A percentile compares a stretch with the other conserved stretches of the same genome.
These are phyloP conservation scores for Wickerhamiella spandovensis DNA, from an alignment of 805 yeast species.

Conservation along the genomic window DNA sequence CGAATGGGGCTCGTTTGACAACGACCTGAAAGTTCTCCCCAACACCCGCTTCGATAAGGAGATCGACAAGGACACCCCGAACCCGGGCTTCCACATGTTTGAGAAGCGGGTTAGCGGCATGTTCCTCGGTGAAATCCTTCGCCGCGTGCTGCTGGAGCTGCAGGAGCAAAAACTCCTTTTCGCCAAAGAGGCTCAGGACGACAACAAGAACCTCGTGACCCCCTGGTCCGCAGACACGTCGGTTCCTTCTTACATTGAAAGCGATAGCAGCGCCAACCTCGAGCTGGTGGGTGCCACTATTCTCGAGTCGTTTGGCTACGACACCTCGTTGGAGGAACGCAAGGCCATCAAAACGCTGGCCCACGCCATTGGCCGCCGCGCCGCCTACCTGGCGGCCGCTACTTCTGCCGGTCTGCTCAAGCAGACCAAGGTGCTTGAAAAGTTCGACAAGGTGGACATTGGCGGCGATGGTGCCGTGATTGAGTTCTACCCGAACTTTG, in stretches of 20 bases:
- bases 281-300: constrained; percentile 14
- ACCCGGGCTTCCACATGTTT: constrained; percentile 79
- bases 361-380: constrained; percentile 68
- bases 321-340: constrained; percentile 62
- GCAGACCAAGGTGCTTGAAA: constrained; percentile 53
- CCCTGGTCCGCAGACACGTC: constrained; percentile 75
- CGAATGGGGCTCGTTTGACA: constrained; percentile 98
- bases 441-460: constrained; percentile 64
- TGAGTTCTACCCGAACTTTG: constrained; percentile 85
- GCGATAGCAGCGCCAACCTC: constrained; percentile 66
- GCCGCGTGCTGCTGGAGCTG: constrained; percentile 56
- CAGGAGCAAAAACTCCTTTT: constrained; percentile 47
- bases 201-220: constrained; percentile 33
- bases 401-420: constrained; percentile 73
- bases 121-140: constrained; percentile 81
- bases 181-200: constrained; percentile 7
- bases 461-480: constrained; percentile 95
- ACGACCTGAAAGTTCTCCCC: constrained; percentile 62
- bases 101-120: constrained; percentile 87
- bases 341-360: constrained; percentile 57
- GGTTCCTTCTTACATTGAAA: constrained; percentile 73
- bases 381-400: constrained; percentile 81
- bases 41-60: constrained; percentile 59
- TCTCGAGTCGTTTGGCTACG: constrained; percentile 45
- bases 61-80: constrained; percentile 62